A percentile compares a stretch with the other conserved stretches of the same genome.
phyloP scores from a whole-genome alignment of 805 yeast species.

The Candida suzukii region DNA sequence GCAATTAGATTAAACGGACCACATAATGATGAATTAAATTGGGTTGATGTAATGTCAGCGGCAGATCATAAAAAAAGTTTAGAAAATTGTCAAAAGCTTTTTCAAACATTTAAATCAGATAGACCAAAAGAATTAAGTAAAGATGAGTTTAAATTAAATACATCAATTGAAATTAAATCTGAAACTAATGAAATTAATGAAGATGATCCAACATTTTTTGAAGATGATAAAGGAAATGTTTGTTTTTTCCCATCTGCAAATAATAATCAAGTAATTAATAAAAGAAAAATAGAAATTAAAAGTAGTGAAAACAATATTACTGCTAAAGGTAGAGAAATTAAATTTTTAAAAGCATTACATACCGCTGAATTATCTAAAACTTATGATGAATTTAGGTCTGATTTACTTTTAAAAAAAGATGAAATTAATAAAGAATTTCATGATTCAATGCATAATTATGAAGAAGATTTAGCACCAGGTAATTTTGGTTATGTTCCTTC shows the following conservation, averaged over 20 bases:
- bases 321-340: too few species aligned
- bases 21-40: too few species aligned
- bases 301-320: too few species aligned
- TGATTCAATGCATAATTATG: neutral
- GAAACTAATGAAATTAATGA: neutral
- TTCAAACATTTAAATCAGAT: neutral
- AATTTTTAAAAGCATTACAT: too few species aligned
- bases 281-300: neutral
- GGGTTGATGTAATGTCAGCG: conserved; percentile 8
- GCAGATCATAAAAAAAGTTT: conserved; percentile 2
- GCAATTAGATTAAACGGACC: too few species aligned
- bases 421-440: neutral
- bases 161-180: neutral
- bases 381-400: too few species aligned
- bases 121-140: neutral
- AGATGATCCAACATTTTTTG: neutral
- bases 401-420: neutral
- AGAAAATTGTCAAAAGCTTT: conserved; percentile 3
- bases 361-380: too few species aligned
- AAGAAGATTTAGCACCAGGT: neutral
- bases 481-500: neutral
- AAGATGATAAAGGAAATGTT: neutral
- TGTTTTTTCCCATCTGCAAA: too few species aligned
- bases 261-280: neutral
- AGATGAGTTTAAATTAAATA: neutral